phyloP scores from a whole-genome alignment of 352 stramenopile species.

The Phytophthora boehmeriae region DNA sequence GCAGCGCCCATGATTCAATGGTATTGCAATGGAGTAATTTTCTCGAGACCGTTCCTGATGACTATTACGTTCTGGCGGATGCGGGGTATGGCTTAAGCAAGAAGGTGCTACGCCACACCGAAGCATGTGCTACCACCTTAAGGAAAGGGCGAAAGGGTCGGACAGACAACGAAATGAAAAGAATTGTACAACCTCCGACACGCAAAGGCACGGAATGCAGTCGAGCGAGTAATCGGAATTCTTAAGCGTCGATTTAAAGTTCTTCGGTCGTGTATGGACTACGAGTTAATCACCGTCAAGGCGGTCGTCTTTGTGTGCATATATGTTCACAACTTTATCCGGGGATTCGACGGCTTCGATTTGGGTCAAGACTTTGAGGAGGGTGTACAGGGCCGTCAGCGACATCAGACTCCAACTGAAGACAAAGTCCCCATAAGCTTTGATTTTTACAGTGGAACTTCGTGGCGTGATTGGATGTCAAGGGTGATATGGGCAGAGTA shows the following conservation, averaged over 20 bases:
- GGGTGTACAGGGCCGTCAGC: not conserved
- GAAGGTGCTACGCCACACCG: conserved; percentile 1
- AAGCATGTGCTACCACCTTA: conserved; percentile 7
- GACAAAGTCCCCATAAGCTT: conserved; percentile 2
- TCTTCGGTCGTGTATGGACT: not conserved
- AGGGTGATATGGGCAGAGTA: conserved; percentile 14
- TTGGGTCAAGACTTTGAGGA: conserved; percentile 4
- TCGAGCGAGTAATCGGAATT: conserved; percentile 10
- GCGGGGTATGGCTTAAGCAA: conserved; percentile 3
- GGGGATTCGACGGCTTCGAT: not conserved
- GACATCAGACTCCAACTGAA: not conserved
- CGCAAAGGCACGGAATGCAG: conserved; percentile 5
- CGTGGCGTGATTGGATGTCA: conserved; percentile 9
- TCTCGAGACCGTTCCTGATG: not conserved
- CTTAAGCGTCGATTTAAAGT: conserved; percentile 11
- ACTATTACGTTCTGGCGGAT: conserved; percentile 2
- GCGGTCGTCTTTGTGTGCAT: conserved; percentile 7
- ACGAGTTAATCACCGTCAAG: conserved; percentile 6
- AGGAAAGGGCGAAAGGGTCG: not conserved
- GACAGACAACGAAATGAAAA: not conserved
- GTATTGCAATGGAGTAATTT: conserved; percentile 18
- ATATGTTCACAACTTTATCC: conserved; percentile 12
- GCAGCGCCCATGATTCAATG: conserved; percentile 17
- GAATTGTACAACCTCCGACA: conserved; percentile 3
- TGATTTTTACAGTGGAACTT: conserved; percentile 9